A percentile compares a stretch with the other conserved stretches of the same genome.
Conservation (phyloP, 257 asterid species). For the Primulina huaijiensis region DNA sequence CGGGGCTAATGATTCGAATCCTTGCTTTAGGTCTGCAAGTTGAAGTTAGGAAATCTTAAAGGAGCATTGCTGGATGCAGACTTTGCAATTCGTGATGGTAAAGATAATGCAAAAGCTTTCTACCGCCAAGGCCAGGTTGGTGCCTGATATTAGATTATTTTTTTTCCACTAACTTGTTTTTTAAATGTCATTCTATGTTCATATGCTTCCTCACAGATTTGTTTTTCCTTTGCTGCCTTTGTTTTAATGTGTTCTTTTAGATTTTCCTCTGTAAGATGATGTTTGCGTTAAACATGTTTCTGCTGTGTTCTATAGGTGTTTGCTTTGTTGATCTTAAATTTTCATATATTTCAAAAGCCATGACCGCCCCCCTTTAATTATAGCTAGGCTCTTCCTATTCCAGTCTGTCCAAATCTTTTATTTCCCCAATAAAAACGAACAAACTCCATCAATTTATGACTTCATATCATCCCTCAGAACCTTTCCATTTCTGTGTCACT, state of each 20-base stretch:
- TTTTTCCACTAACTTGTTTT: no score
- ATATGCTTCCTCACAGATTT: no score
- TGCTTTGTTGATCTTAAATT: background rate
- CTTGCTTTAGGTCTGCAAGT: constrained; percentile 60
- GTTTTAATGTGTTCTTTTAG: no score
- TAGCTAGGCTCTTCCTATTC: background rate
- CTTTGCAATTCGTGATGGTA: constrained; percentile 82
- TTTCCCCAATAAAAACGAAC: background rate
- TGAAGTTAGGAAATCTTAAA: constrained; percentile 73
- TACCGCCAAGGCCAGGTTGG: constrained; percentile 94
- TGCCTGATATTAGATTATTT: constrained; percentile 14
- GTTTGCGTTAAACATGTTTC: no score
- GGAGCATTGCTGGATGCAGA: constrained; percentile 84
- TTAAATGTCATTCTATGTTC: no score
- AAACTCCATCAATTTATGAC: background rate
- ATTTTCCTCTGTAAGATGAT: background rate
- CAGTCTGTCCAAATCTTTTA: background rate
- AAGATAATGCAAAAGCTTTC: constrained; percentile 74
- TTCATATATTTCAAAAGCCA: background rate
- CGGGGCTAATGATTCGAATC: constrained; percentile 16
- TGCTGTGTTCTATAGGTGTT: background rate
- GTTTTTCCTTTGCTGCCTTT: no score
- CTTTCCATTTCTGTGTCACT: background rate
- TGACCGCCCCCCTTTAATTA: background rate
- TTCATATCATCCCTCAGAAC: background rate